Evolutionary conservation across 306 rosid genomes (phyloP), one percentile per base, ranked within the genome.

Genomic region (Chamaecrista fasciculata): DNA sequence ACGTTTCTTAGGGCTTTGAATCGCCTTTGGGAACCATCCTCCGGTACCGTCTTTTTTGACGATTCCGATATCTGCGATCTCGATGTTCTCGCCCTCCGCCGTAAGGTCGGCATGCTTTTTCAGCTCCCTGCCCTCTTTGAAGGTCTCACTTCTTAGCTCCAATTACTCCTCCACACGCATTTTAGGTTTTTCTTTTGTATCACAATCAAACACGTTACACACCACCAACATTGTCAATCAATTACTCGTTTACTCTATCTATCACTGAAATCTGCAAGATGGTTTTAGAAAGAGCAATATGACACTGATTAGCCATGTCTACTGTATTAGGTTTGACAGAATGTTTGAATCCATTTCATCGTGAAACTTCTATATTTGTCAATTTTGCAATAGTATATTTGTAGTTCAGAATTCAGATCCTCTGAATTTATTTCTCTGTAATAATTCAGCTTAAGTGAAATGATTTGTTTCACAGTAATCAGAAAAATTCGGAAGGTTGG

Each of bases 51-150:
- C 78, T 80, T 83, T 67, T 77, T 93, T 66, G 98, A 90, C 61
- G 86, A 85, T 23, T 53, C 11, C 5, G 97, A 93, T 56, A 83
- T 86, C 46, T 51, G 75, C 62, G 56, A 80, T 42, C 86, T 85
- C 14, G 96, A 89, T 46, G 97, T 87, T n/a, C 87, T 86, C 62
- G 60, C 56, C n/a, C 97, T 93, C 29, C 96, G 97, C 60, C 91
- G 98, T 19, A 87, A 81, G 78, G 98, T 92, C 11, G 96, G 90
- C 56, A 92, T 92, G 98, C 96, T 92, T 74, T 90, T 92, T 72
- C 98, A 92, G 86, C 85, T 90, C 69, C 98, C 98, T 6, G 96
- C 88, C 43, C 91, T 92, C 63, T 90, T 92, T 39, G 85, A 86
- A 86, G 98, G 97, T 82, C 67, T 14, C 58, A n/a, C 36, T 4